Evolutionary conservation across 2,329 filamentous ascomycete species (phyloP), one percentile per base, ranked within the genome.

Genomic region (Colletotrichum siamense): DNA sequence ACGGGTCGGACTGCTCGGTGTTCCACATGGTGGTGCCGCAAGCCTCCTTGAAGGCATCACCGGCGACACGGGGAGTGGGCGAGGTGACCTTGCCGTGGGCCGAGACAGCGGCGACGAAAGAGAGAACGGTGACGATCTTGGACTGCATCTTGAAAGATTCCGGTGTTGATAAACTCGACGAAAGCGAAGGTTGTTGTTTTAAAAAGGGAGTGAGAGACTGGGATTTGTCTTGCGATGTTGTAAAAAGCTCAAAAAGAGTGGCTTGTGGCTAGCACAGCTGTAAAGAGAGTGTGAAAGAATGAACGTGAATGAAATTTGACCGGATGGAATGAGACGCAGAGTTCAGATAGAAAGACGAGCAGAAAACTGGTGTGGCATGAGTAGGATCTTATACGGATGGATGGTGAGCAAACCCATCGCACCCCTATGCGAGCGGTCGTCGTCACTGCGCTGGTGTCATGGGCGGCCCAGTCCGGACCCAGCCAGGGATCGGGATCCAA

Each of bases 1-100:
- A 77, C 39, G 75, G 71, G 78, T 85, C 83, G 57, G 83, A 69
- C 18, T 78, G 72, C 71, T 79, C 75, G 36, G 75, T 79, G 78
- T 79, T 79, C 75, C 75, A 78, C 24, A 80, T 72, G 71, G 78
- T 77, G 62, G 62, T 71, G 62, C 79, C 79, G 73, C 79, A 80
- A 30, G 78, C 79, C 39, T 71, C 75, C 77, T 79, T 75, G 78
- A 79, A 79, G 63, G 79, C 79, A 28, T 77, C 76, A 24, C 79
- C 79, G 44, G 77, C 73, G 10, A 57, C 26, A 36, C 79, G 79
- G 55, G 79, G 61, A 3, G 76, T 30, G 16, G 79, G 79, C 15
- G 28, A 36, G 26, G 66, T 77, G 71, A 80, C 75, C 28, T 79
- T 79, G 62, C 79, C 79, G 71, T 80, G 79, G 30, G 77, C 78